Base-by-base conservation (phyloP, 73 alveolate species). In the Paramecium tetraurelia region DNA sequence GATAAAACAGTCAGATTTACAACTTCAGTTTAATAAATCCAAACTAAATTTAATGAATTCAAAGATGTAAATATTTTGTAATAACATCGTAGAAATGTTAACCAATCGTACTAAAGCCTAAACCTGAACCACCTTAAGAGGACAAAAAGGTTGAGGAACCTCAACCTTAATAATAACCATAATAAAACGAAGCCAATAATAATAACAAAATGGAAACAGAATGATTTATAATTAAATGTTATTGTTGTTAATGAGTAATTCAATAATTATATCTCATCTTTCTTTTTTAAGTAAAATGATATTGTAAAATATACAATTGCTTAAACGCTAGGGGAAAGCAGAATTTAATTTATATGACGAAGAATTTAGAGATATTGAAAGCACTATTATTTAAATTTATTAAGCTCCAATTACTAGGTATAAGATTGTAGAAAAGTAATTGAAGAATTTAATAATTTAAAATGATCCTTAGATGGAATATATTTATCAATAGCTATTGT, bases 41-140 rank as follows among this genome's bases (percentile, higher is more conserved):
- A 50, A 43, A 40, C 53, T 7, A 89, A 33, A 58, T 59, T 71
- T 29, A 71, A 69, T 48, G 77, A 58, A 70, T 70, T 89, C 24
- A 40, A 77, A 69, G 53, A 70, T 20, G 33, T 44, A 44, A 27
- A n/a, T 20, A 53, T 53, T 4, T 53, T 27, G 3, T 20, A 20
- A 18, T 85, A 12, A 85, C 21, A 72, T 12, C 20, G 10, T 33
- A 85, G 85, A 58, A 48, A 85, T 58, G 86, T 58, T 21, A 57
- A 57, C 92, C 83, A 85, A 38, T 59, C 16, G 43, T 59, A n/a
- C 59, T 58, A 44, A 89, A 89, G 63, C 94, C 94, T 27, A 89
- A 89, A 27, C 94, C 94, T 44, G 50, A 89, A 71, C 92, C 94
- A 41, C 84, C 84, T 7, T 22, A 63, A 33, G 84, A 63, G 48